phyloP scores from a whole-genome alignment of 768 basidiomycete genomes.

The Calvatia gigantea region DNA sequence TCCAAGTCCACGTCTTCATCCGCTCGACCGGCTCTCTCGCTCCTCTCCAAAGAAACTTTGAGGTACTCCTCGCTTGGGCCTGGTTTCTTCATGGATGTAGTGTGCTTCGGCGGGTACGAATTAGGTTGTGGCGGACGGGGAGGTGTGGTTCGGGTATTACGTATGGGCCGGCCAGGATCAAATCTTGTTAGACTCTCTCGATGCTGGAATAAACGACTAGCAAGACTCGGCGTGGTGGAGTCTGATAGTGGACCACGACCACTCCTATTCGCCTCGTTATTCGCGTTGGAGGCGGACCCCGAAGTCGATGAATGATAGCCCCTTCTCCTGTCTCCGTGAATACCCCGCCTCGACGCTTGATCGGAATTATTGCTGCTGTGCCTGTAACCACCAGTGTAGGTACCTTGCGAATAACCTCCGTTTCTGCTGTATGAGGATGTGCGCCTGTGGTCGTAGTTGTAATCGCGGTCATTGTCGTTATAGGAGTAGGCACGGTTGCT shows the following conservation, averaged over 20 bases:
- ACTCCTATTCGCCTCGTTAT: background rate
- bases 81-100: background rate
- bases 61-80: slow-evolving; percentile 8
- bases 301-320: background rate
- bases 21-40: background rate
- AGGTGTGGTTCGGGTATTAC: background rate
- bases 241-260: too few relatives aligned
- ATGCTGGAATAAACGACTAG: background rate
- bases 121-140: background rate
- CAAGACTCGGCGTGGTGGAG: background rate
- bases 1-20: background rate
- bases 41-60: background rate
- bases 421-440: background rate
- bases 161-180: background rate
- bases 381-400: background rate
- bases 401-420: background rate
- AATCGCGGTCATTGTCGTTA: background rate
- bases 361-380: background rate
- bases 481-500: too few relatives aligned
- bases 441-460: slow-evolving; percentile 10
- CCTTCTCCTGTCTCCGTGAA: background rate
- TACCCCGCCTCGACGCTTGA: background rate
- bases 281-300: background rate
- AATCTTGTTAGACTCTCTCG: background rate
- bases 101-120: background rate